These are phyloP conservation scores for Phragmites australis DNA, from an alignment of 176 grass and related monocot species.

Conservation along the genomic window DNA sequence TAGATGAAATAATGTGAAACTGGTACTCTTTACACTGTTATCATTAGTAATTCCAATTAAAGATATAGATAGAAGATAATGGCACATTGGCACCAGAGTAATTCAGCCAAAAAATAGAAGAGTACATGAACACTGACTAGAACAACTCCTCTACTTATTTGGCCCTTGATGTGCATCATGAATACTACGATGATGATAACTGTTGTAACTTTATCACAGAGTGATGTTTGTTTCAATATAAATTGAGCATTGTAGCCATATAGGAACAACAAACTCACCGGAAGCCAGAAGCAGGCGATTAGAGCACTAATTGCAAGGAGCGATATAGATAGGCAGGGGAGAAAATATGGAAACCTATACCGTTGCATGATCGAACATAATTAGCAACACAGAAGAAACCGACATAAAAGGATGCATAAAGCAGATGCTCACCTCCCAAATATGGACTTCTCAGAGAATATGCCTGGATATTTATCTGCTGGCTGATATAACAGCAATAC, in stretches of 20 bases:
- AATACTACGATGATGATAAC: not conserved
- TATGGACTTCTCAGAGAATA: conserved; percentile 61
- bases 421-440: conserved; percentile 55
- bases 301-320: conserved; percentile 42
- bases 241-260: not conserved
- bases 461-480: conserved; percentile 61
- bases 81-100: not conserved
- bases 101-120: not conserved
- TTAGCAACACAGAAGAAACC: conserved; percentile 11
- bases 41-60: not conserved
- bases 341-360: conserved; percentile 75
- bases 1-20: conserved; percentile 11
- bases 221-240: conserved; percentile 21
- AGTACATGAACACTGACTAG: no score
- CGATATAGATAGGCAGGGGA: conserved; percentile 64
- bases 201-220: not conserved
- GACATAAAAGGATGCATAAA: conserved; percentile 15
- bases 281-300: conserved; percentile 63
- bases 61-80: not conserved
- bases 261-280: conserved; percentile 44
- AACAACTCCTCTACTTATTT: not conserved
- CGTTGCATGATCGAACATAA: conserved; percentile 33
- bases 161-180: not conserved
- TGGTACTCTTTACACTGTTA: not conserved
- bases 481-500: conserved; percentile 49